These are phyloP conservation scores for Knufia fluminis DNA, from an alignment of 2,329 filamentous ascomycete species.

Conservation along the genomic window DNA sequence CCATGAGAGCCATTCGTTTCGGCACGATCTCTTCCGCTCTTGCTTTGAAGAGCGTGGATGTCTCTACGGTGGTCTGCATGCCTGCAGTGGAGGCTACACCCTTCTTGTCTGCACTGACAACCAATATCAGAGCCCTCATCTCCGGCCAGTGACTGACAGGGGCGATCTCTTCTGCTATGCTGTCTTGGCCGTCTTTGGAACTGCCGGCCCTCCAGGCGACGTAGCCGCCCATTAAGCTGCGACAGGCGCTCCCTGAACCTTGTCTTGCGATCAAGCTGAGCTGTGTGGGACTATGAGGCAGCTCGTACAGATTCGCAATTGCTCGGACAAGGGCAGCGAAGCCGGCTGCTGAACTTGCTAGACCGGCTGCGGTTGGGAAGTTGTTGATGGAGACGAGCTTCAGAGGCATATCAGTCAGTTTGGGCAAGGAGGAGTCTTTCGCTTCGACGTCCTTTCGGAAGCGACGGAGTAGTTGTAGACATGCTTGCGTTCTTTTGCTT, in stretches of 20 bases:
- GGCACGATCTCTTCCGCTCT: conserved; percentile 71
- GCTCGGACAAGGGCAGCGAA: conserved; percentile 58
- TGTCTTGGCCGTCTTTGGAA: conserved; percentile 34
- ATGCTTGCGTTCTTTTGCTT: conserved; percentile 85
- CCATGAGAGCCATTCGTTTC: conserved; percentile 72
- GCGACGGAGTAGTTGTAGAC: conserved; percentile 73
- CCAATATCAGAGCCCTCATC: conserved; percentile 86
- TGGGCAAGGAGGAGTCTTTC: conserved; percentile 63
- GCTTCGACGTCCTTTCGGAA: conserved; percentile 69
- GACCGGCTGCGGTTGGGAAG: conserved; percentile 92
- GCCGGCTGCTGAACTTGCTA: conserved; percentile 50
- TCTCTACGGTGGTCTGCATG: conserved; percentile 95
- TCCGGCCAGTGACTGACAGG: conserved; percentile 86
- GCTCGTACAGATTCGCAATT: conserved; percentile 83
- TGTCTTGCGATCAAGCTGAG: conserved; percentile 85
- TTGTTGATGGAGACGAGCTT: conserved; percentile 95
- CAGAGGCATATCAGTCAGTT: conserved; percentile 66
- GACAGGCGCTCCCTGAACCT: conserved; percentile 77
- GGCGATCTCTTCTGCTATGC: conserved; percentile 63
- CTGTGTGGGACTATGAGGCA: conserved; percentile 70
- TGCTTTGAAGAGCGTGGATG: conserved; percentile 74
- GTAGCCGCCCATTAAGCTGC: conserved; percentile 15
- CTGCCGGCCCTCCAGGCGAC: conserved; percentile 22
- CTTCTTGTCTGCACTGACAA: conserved; percentile 91
- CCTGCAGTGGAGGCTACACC: conserved; percentile 84